Percentiles rank a stretch among this genome's conserved stretches.
phyloP scores from a whole-genome alignment of 2,329 filamentous ascomycete species.

The Aspergillus felis region DNA sequence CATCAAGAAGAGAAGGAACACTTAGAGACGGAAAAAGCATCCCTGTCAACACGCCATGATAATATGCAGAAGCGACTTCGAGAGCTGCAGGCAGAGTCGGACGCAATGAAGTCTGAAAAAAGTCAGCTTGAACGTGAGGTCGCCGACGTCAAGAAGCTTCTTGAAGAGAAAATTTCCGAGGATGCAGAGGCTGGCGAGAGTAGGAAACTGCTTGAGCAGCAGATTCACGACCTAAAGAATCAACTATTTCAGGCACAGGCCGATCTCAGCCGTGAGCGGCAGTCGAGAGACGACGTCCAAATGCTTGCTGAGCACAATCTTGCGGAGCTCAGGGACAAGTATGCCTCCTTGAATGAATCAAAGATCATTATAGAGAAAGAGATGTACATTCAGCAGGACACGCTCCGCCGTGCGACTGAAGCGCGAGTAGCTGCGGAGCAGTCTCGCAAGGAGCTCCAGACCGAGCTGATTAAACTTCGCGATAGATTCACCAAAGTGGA shows the following conservation, averaged over 20 bases:
- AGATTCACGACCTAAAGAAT: slow-evolving; percentile 81
- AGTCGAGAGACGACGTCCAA: slow-evolving; percentile 90
- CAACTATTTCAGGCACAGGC: slow-evolving; percentile 81
- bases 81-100: slow-evolving; percentile 82
- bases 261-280: slow-evolving; percentile 84
- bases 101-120: slow-evolving; percentile 80
- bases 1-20: slow-evolving; percentile 74
- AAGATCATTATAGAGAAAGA: slow-evolving; percentile 99
- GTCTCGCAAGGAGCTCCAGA: slow-evolving; percentile 83
- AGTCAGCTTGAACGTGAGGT: slow-evolving; percentile 82
- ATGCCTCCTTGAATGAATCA: slow-evolving; percentile 79
- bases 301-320: slow-evolving; percentile 87
- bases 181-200: slow-evolving; percentile 81
- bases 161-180: slow-evolving; percentile 85
- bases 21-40: slow-evolving; percentile 74
- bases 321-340: slow-evolving; percentile 76
- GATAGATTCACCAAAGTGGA: slow-evolving; percentile 81
- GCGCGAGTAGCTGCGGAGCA: slow-evolving; percentile 74
- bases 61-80: slow-evolving; percentile 71
- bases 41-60: slow-evolving; percentile 71
- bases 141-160: slow-evolving; percentile 76
- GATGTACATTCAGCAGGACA: slow-evolving; percentile 92
- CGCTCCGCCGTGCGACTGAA: slow-evolving; percentile 79
- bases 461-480: slow-evolving; percentile 76
- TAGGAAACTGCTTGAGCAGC: slow-evolving; percentile 75